Conservation (phyloP, 208 protist species). For the Leishmania major region DNA sequence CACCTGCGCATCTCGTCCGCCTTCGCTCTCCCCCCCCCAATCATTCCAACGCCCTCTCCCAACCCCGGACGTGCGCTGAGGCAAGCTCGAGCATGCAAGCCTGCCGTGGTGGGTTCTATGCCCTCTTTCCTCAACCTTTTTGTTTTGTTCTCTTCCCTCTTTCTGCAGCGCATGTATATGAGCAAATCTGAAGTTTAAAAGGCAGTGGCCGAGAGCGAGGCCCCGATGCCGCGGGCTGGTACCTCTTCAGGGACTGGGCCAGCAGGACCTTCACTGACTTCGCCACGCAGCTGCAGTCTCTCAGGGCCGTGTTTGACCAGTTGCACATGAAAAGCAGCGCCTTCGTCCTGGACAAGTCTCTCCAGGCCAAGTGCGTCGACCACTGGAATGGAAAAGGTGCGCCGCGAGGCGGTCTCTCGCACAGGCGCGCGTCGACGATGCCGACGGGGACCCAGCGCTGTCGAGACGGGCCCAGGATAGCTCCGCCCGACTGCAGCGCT, state of each 20-base stretch:
- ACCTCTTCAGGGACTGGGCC: conserved; percentile 62
- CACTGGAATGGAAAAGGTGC: conserved; percentile 69
- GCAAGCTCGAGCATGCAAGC: background rate
- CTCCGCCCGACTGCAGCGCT: conserved; percentile 6
- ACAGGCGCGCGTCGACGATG: conserved; percentile 15
- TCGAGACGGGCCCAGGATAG: background rate
- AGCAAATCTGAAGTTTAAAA: conserved; percentile 50
- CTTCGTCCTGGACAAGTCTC: conserved; percentile 60
- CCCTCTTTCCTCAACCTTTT: background rate
- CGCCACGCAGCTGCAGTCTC: conserved; percentile 43
- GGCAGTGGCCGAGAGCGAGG: conserved; percentile 46
- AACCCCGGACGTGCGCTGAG: background rate
- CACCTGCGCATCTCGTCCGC: no score
- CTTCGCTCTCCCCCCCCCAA: no score
- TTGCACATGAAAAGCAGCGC: conserved; percentile 31
- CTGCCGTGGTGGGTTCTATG: background rate
- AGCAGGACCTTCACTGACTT: conserved; percentile 50
- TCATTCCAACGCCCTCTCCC: background rate
- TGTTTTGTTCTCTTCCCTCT: no score
- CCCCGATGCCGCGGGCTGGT: conserved; percentile 45
- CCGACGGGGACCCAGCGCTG: background rate
- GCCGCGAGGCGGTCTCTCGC: conserved; percentile 45
- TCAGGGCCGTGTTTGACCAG: conserved; percentile 49
- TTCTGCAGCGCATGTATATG: conserved; percentile 20
- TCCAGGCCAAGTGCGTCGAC: conserved; percentile 61